Evolutionary conservation across 1,284 basidiomycete genomes (phyloP), one percentile per base, ranked within the genome.

Genomic region (Moniliophthora roreri): DNA sequence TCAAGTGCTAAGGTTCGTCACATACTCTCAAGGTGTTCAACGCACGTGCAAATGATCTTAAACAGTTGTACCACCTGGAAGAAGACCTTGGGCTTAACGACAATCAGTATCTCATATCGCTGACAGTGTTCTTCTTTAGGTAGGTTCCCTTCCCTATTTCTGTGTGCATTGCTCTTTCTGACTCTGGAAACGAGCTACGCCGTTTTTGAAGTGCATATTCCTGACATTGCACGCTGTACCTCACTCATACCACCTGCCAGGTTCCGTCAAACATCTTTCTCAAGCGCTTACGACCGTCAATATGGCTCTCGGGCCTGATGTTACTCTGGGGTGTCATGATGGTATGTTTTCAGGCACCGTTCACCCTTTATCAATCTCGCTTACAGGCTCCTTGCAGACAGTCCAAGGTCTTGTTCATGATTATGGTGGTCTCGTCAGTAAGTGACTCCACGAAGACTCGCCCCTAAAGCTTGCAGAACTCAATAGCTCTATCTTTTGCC

Each of bases 311-410:
- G 24, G 56, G 71, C 45, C 72, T 82, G 55, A 86, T 87, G 85
- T 53, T 85, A 3, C 61, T 80, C 16, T 90, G 88, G 84, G 87
- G 87, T 7, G 63, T 89, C 34, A 81, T 83, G 73, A 89, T 89
- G 87, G 82, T 84, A 50, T 44, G 40, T 63, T 42, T 38, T 46
- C 10, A 23, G 46, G 15, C 48, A 60, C 18, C 58, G 54, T 54
- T n/a, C n/a, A n/a, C 56, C 60, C 36, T 28, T 45, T 34, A 28
- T 16, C 15, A 37, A 6, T n/a, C 3, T 2, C 15, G 7, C 35
- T 48, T 18, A 41, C 34, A 35, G 11, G n/a, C 5, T 56, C 34
- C 15, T 28, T 41, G 11, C 53, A 87, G 86, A 85, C 82, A 2
- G 66, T 85, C 9, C 86, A 89, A 76, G 87, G 86, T 3, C 62